Evolutionary conservation across 2,329 filamentous ascomycete species (phyloP), one percentile per base, ranked within the genome.

Genomic region (Incumbomyces lentus): DNA sequence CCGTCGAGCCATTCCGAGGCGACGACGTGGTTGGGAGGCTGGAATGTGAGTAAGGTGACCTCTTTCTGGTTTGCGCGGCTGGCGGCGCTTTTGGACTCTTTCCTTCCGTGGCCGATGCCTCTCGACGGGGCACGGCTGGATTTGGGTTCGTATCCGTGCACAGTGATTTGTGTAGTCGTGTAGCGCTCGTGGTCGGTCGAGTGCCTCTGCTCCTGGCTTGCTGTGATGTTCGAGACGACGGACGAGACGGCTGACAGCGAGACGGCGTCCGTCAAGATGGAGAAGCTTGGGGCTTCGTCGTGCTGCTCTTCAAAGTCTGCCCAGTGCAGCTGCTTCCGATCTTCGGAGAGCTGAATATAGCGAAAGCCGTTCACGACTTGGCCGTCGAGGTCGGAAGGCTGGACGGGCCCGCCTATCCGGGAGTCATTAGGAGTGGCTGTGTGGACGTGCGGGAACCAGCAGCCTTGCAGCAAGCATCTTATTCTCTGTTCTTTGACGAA

Each of bases 401-500:
- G 32, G 13, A 37, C 40, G 33, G 40, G 40, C 17, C 47, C 34
- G 33, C 48, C 54, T 30, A 44, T 46, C 8, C 5, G 22, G 17
- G 56, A 49, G 58, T 55, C 67, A 54, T 71, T 76, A 61, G 60
- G 65, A 59, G 63, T 68, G 55, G 67, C 74, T 64, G 64, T 74
- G 66, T 62, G 69, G 63, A 68, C 63, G 39, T 68, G 67, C 2
- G 77, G 73, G 55, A 96, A 98, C 92, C 92, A 98, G 8, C 84
- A 81, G 6, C 92, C 92, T 55, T 86, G 77, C 3, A 96, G 75
- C 33, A 98, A 71, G 61, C 89, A 95, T 45, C 92, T 78, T 51
- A 96, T 85, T 32, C 92, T 81, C 64, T 98, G 92, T 67, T 98
- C 92, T 65, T 95, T 95, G 65, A 96, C 86, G 60, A 98, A 98